phyloP scores from a whole-genome alignment of 768 basidiomycete species.

The Russula compacta region DNA sequence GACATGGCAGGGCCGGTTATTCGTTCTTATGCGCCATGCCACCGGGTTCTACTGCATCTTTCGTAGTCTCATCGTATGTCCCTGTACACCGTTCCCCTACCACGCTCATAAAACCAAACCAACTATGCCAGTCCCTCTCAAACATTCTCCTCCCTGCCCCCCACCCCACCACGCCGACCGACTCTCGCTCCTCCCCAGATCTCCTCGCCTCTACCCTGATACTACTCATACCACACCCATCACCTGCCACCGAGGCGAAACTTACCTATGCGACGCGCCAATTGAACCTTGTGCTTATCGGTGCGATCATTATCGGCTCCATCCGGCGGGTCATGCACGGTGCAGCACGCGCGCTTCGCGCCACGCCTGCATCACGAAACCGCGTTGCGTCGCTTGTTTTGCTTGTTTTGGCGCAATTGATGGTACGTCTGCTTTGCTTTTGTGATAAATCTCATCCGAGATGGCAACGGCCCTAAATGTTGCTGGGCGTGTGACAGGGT shows the following conservation, averaged over 20 bases:
- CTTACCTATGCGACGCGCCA: slow-evolving; percentile 41
- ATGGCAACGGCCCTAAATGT: not conserved
- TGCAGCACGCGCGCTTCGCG: slow-evolving; percentile 44
- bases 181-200: slow-evolving; percentile 33
- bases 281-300: slow-evolving; percentile 61
- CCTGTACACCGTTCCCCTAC: not conserved
- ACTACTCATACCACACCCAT: slow-evolving; percentile 26
- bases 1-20: slow-evolving; percentile 14
- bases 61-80: slow-evolving; percentile 31
- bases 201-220: slow-evolving; percentile 36
- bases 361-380: slow-evolving; percentile 54
- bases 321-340: slow-evolving; percentile 61
- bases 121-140: slow-evolving; percentile 35
- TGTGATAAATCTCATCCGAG: not conserved
- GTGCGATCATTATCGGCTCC: slow-evolving; percentile 65
- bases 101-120: not conserved
- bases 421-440: slow-evolving; percentile 40
- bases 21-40: slow-evolving; percentile 14
- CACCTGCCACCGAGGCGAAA: slow-evolving; percentile 22
- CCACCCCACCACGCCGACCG: slow-evolving; percentile 16
- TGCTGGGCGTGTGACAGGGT: slow-evolving; percentile 36
- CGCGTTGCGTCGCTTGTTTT: slow-evolving; percentile 70
- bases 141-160: slow-evolving; percentile 39
- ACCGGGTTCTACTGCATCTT: slow-evolving; percentile 18
- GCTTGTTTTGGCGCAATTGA: slow-evolving; percentile 69